Evolutionary conservation across 164 flowering plant genomes (phyloP).

Genomic region (Sedum album): DNA sequence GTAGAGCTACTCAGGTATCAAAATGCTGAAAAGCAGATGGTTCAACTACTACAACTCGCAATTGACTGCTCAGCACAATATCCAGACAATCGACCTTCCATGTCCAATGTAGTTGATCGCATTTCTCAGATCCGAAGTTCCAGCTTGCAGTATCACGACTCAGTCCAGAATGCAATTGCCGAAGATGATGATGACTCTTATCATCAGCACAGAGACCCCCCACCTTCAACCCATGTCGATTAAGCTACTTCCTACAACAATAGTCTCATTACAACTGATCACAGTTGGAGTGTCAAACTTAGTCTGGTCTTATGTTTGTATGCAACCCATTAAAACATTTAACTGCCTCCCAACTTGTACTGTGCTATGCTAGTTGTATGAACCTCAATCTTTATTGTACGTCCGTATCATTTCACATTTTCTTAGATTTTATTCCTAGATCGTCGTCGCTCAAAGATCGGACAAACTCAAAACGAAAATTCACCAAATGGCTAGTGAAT

Average conservation of each 20-base stretch:
- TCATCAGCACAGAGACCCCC: constrained; percentile 8
- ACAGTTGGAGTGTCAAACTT: background rate
- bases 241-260: background rate
- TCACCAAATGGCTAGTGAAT: too few relatives aligned
- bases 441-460: too few relatives aligned
- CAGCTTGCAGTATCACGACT: constrained; percentile 6
- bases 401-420: too few relatives aligned
- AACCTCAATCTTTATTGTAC: too few relatives aligned
- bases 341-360: background rate
- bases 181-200: background rate
- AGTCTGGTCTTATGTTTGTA: background rate
- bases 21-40: constrained; percentile 8
- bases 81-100: constrained; percentile 7
- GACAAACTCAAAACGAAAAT: too few relatives aligned
- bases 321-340: background rate
- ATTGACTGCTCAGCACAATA: constrained; percentile 7
- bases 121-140: background rate
- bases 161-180: background rate
- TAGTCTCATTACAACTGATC: background rate
- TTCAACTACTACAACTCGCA: constrained; percentile 5
- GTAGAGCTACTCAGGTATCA: constrained; percentile 10
- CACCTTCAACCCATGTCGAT: constrained; percentile 6
- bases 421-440: too few relatives aligned
- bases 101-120: background rate
- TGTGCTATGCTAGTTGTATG: too few relatives aligned